Base-by-base conservation (phyloP, 495 filamentous ascomycete genomes). In the Daldinia loculata region DNA sequence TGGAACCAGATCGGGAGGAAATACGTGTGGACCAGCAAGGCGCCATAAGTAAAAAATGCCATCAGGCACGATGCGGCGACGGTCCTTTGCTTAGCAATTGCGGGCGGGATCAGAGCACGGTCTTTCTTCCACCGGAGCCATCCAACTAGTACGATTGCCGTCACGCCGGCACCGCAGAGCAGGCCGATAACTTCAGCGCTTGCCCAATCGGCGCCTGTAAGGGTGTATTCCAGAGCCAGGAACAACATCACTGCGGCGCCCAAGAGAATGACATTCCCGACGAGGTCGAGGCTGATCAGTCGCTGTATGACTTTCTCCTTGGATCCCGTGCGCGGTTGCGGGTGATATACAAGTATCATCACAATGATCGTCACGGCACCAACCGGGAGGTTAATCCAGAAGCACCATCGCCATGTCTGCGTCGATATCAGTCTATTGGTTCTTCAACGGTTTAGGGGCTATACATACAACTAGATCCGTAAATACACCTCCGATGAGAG, bases 1-100 rank as follows among this genome's bases (percentile, higher is more conserved):
- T 95, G 92, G 82, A 95, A 93, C 89, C 89, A 95, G 70, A 94
- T 89, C 0, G 92, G 92, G 7, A 94, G 80, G 81, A 89, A 88
- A 36, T 86, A 91, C 24, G 88, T 76, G 9, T 89, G 75, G 17
- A 91, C 71, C 51, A 93, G 86, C 76, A 91, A 90, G 1, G 84
- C 76, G 19, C 82, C 85, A 14, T 87, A 88, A 9, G 88, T 72
- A 58, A 80, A 81, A 63, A 87, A 82, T 7, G 82, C 67, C 75
- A 87, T 91, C 66, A 84, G 79, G 2, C 83, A 72, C 4, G 83
- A 83, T 4, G 79, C 81, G 48, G 84, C 84, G 14, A 95, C 84
- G 55, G 82, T 89, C 19, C 91, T 85, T 64, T 93, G 86, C 56
- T 83, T 87, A 56, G 92, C 71, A 66, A 93, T 81, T n/a, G 87